Evolutionary conservation across 2,329 filamentous ascomycete species (phyloP).

Genomic region (Ophiostoma perfectum): DNA sequence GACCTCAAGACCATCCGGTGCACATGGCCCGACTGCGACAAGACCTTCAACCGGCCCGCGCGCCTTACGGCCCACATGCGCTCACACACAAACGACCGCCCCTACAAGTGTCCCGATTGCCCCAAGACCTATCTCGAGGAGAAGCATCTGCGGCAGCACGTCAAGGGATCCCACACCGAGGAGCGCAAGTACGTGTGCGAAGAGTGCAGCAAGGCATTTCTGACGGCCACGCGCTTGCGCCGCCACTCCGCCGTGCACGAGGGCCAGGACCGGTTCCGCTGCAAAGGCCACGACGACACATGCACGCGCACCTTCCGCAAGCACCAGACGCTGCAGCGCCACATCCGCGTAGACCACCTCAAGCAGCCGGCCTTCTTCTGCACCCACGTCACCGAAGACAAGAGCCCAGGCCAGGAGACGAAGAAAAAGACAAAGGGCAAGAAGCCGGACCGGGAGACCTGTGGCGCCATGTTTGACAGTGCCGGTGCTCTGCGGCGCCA

Average conservation of each 20-base stretch:
- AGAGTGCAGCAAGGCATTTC: slow-evolving; percentile 76
- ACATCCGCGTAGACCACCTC: slow-evolving; percentile 72
- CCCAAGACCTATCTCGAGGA: slow-evolving; percentile 80
- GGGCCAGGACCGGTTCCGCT: slow-evolving; percentile 68
- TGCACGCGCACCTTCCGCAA: slow-evolving; percentile 81
- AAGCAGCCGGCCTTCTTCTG: slow-evolving; percentile 68
- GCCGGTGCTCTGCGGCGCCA: slow-evolving; percentile 67
- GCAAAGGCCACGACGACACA: slow-evolving; percentile 59
- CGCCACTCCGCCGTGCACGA: slow-evolving; percentile 75
- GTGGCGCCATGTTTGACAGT: slow-evolving; percentile 67
- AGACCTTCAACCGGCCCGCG: slow-evolving; percentile 82
- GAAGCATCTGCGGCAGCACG: slow-evolving; percentile 79
- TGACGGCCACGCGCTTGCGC: slow-evolving; percentile 70
- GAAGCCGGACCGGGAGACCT: slow-evolving; percentile 35
- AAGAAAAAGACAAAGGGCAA: not conserved
- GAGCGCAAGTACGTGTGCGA: slow-evolving; percentile 66
- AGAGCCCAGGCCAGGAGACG: not conserved
- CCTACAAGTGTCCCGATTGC: slow-evolving; percentile 70
- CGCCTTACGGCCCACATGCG: slow-evolving; percentile 73
- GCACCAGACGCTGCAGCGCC: slow-evolving; percentile 76
- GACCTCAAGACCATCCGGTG: slow-evolving; percentile 74
- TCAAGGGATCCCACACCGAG: slow-evolving; percentile 73
- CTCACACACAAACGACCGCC: slow-evolving; percentile 79
- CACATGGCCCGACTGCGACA: slow-evolving; percentile 66
- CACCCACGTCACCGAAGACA: slow-evolving; percentile 36